Base-by-base conservation (phyloP, 108 stramenopile genomes). In the Skeletonema menzelii region DNA sequence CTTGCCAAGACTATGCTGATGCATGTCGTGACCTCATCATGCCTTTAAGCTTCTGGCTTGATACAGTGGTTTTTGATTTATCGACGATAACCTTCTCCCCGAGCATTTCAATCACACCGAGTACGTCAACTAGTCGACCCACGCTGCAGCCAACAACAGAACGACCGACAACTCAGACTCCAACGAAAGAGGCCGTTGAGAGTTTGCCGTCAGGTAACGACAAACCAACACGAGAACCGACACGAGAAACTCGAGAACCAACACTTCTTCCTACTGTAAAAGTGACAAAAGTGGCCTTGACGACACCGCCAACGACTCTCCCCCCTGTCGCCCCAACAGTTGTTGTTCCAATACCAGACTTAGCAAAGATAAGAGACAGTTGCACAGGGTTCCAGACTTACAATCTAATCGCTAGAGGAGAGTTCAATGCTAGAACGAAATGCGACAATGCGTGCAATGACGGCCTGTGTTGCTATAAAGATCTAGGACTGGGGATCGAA, bases 401-500 rank as follows among this genome's bases (percentile, higher is more conserved):
- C 35, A 32, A 57, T 24, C 27, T 57, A 11, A 68, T 68, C 17
- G 67, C 47, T 7, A 56, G 27, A 27, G 67, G 67, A 13, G 67
- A 57, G 35, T 56, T 68, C 14, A 68, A 68, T 38, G 12, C 67
- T 2, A 22, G 56, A 24, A 68, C 27, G 37, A 26, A 34, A 56
- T 68, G 67, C 6, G 56, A 38, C 7, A n/a, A 24, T 13, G 67
- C 47, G 6, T 68, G 65, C 15, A 40, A 12, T 10, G 49, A 30
- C 27, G 65, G 67, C 19, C 19, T 57, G 8, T 68, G 67, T 6
- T 68, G 67, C 67, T 68, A 27, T 37, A 35, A 37, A 0, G 60
- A 61, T 31, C 60, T 61, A 15, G 35, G 32, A 14, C 49, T 53
- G 1, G 49, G 49, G 0, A 49, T 15, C 47, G 49, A 53, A 0